These are phyloP conservation scores for Naganishia friedmannii DNA, from an alignment of 768 basidiomycete species.

Conservation along the genomic window DNA sequence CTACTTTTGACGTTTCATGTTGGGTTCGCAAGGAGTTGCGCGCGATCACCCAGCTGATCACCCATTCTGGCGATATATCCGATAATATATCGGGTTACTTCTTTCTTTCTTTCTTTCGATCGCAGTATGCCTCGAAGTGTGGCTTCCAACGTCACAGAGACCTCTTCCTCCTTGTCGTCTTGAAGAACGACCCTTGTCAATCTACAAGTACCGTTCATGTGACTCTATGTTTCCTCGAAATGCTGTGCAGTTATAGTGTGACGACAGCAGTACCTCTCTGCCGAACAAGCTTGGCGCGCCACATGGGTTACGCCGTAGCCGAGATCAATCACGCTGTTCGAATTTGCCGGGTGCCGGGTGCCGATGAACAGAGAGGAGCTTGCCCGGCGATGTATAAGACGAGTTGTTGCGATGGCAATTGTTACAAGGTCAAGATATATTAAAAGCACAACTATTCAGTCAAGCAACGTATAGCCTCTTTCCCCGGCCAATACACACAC, in stretches of 20 bases:
- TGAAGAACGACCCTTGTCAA: neutral
- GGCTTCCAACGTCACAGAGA: too few species aligned
- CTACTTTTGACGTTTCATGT: neutral
- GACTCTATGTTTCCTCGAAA: neutral
- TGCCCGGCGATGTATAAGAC: neutral
- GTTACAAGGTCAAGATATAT: neutral
- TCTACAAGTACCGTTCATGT: neutral
- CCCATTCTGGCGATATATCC: too few species aligned
- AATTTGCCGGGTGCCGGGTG: too few species aligned
- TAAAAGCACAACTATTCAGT: neutral
- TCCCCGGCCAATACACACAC: neutral
- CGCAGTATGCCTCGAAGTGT: too few species aligned
- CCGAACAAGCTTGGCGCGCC: constrained; percentile 4
- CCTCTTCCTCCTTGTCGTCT: too few species aligned
- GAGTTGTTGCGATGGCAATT: neutral
- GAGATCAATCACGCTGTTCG: too few species aligned
- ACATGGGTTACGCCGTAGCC: neutral
- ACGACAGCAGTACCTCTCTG: neutral
- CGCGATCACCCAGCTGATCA: too few species aligned
- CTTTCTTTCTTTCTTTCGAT: too few species aligned
- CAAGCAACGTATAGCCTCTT: neutral
- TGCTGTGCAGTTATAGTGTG: constrained; percentile 5
- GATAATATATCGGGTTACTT: neutral
- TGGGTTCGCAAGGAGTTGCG: neutral
- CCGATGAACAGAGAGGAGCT: neutral